Conservation (phyloP, 352 stramenopile species). For the Phytophthora tubulina region DNA sequence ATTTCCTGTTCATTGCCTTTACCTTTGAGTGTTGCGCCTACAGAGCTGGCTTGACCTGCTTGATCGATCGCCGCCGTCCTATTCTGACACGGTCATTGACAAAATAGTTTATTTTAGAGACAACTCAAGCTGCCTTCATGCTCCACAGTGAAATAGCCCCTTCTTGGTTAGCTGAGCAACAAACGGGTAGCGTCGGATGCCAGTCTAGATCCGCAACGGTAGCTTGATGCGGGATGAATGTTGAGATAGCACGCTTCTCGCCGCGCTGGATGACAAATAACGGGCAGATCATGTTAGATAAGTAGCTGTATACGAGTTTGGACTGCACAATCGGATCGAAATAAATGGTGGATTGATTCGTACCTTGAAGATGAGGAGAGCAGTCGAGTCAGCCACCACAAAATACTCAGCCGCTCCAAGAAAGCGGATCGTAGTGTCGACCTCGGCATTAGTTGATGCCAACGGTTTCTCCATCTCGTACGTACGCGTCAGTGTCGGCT, state of each 20-base stretch:
- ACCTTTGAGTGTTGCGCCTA: conserved; percentile 7
- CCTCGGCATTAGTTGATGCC: conserved; percentile 6
- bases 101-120: conserved; percentile 49
- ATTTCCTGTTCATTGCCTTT: conserved; percentile 71
- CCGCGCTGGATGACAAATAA: conserved; percentile 35
- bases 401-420: conserved; percentile 44
- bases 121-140: conserved; percentile 32
- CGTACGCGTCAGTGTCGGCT: conserved; percentile 30
- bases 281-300: conserved; percentile 6
- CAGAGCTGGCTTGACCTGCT: not conserved
- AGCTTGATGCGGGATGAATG: conserved; percentile 39
- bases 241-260: conserved; percentile 28
- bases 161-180: conserved; percentile 50
- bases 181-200: conserved; percentile 45
- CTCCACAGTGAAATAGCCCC: conserved; percentile 51
- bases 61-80: conserved; percentile 13
- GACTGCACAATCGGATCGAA: not conserved
- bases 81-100: conserved; percentile 22
- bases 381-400: conserved; percentile 41
- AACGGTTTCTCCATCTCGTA: conserved; percentile 43
- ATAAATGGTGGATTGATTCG: not conserved
- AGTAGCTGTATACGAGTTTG: not conserved
- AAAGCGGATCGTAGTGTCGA: conserved; percentile 48
- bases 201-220: conserved; percentile 50
- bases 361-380: conserved; percentile 54